Evolutionary conservation across 148 eudicot genomes (phyloP).

Genomic region (Cornus kousa): DNA sequence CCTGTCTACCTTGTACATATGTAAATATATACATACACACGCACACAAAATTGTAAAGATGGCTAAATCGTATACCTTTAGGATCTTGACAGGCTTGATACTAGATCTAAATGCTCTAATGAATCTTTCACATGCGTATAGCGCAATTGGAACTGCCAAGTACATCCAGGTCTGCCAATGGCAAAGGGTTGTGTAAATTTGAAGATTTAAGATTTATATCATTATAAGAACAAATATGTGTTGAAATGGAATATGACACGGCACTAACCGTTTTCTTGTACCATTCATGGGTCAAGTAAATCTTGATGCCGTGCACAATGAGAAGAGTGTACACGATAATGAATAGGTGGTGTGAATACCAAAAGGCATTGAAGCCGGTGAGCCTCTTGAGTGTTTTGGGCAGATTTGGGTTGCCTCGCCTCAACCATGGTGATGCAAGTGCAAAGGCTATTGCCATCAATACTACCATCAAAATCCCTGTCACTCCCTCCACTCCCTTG

Average conservation of each 20-base stretch:
- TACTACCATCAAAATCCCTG: constrained; percentile 39
- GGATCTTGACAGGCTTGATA: constrained; percentile 37
- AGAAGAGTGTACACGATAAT: constrained; percentile 34
- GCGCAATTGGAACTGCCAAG: constrained; percentile 28
- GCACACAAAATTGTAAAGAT: too few relatives aligned
- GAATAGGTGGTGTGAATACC: constrained; percentile 45
- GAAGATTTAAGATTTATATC: background rate
- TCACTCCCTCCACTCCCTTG: constrained; percentile 35
- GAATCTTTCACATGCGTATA: constrained; percentile 36
- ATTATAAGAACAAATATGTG: background rate
- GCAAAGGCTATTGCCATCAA: constrained; percentile 42
- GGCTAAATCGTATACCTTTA: constrained; percentile 25
- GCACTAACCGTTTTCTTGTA: constrained; percentile 37
- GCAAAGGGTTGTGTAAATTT: background rate
- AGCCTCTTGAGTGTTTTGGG: constrained; percentile 33
- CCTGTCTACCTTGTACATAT: too few relatives aligned
- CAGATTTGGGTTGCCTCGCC: constrained; percentile 26
- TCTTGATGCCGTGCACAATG: constrained; percentile 38
- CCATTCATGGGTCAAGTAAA: constrained; percentile 36
- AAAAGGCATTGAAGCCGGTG: constrained; percentile 43
- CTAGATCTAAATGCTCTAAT: constrained; percentile 35
- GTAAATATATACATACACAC: too few relatives aligned
- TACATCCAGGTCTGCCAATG: constrained; percentile 41
- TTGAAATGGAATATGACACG: background rate
- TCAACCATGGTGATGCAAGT: constrained; percentile 33